Base-by-base conservation (phyloP, 1,139 yeast species). In the Magnusiomyces clavatus region DNA sequence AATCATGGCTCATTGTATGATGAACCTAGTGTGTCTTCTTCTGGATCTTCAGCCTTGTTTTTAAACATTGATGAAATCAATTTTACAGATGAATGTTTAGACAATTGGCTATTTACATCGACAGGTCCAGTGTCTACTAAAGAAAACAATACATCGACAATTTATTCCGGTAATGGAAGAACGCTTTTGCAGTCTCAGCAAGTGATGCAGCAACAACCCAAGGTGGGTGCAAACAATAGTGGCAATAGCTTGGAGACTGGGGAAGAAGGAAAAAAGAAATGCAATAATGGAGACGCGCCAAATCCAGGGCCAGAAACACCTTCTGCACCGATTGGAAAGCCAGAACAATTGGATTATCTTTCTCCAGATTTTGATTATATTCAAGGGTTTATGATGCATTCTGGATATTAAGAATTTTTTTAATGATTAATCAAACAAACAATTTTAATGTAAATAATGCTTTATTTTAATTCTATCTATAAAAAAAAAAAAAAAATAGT, bases 81-180 rank as follows among this genome's bases (percentile, higher is more conserved):
- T 29, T 43, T 50, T 17, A 49, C 43, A 14, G 43, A 43, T 12
- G 50, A 50, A 11, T 40, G 43, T 3, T 31, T 31, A 29, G 50
- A 42, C 12, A 46, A 50, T 17, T 50, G 53, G 53, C 43, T 50
- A 10, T 50, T 50, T 16, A 50, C 53, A 4, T 43, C 53, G 5
- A 24, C 41, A 8, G 53, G 53, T 11, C 53, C 53, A 24, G 49
- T 50, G 40, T 37, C 42, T 35, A 24, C 31, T 24, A 24, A 24
- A 8, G 46, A n/a, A n/a, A n/a, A n/a, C n/a, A n/a, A 42, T 35
- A 24, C 49, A 1, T 43, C 44, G 6, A 24, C 16, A 13, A 17
- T 29, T 19, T 24, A 20, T 11, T 4, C 29, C 19, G 47, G 35
- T 5, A 41, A 40, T 35, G 43, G 13, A 13, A 38, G 38, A 11